Percentiles rank a stretch among this genome's conserved stretches.
These are phyloP conservation scores for Ustilago esculenta DNA, from an alignment of 1,284 basidiomycete genomes.

Conservation along the genomic window DNA sequence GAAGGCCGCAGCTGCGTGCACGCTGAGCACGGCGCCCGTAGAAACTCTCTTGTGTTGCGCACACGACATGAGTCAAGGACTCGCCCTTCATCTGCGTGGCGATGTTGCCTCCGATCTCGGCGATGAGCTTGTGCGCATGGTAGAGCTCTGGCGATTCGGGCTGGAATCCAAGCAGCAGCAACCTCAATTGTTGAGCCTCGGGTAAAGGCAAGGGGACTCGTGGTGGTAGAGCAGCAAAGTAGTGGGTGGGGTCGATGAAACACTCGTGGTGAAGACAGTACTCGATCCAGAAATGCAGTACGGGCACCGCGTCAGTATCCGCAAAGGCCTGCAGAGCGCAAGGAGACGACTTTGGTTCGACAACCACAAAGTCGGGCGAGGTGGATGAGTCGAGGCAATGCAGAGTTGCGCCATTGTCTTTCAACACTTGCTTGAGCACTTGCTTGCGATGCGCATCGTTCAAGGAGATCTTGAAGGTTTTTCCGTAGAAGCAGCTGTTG, in stretches of 20 bases:
- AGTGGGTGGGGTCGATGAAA: slow-evolving; percentile 35
- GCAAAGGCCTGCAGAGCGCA: slow-evolving; percentile 4
- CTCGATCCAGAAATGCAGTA: slow-evolving; percentile 59
- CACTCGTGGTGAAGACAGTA: slow-evolving; percentile 51
- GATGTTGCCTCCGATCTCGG: slow-evolving; percentile 40
- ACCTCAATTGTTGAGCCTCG: slow-evolving; percentile 15
- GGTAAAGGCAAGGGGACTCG: slow-evolving; percentile 33
- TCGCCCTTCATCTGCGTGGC: slow-evolving; percentile 33
- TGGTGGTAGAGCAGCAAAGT: slow-evolving; percentile 48
- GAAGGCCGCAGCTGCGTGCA: slow-evolving; percentile 32
- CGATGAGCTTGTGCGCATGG: slow-evolving; percentile 45
- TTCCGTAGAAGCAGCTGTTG: slow-evolving; percentile 14
- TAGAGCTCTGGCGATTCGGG: slow-evolving; percentile 47
- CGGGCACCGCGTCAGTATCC: slow-evolving; percentile 17
- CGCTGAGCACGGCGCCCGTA: slow-evolving; percentile 26
- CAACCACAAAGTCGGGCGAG: slow-evolving; percentile 25
- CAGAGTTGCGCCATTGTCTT: slow-evolving; percentile 27
- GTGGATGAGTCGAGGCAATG: background rate
- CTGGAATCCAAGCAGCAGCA: slow-evolving; percentile 46
- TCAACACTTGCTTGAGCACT: slow-evolving; percentile 33
- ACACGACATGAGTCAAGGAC: slow-evolving; percentile 47
- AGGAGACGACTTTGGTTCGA: slow-evolving; percentile 20
- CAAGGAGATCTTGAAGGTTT: slow-evolving; percentile 32
- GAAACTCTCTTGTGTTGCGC: slow-evolving; percentile 28
- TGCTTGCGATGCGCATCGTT: slow-evolving; percentile 20